A percentile compares a stretch with the other conserved stretches of the same genome.
Evolutionary conservation across 192 early-diverging fungal genomes (phyloP).

Genomic region (Gryganskiella cystojenkinii): DNA sequence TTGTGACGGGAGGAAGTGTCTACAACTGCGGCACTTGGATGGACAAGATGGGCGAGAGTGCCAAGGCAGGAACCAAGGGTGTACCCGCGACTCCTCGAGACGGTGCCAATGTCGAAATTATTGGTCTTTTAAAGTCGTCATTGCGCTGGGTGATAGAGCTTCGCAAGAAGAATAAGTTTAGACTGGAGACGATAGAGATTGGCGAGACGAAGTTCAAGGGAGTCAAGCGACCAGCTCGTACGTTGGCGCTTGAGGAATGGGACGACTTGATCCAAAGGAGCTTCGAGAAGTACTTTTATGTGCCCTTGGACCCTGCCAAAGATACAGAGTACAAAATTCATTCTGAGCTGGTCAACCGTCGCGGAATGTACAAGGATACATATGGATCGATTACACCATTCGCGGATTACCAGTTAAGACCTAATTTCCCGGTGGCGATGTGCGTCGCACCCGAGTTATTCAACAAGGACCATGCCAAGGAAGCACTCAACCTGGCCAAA

Average conservation of each 20-base stretch:
- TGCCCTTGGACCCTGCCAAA: conserved; percentile 79
- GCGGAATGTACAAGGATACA: conserved; percentile 96
- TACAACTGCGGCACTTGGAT: conserved; percentile 99
- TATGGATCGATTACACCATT: conserved; percentile 75
- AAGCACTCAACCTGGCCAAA: conserved; percentile 74
- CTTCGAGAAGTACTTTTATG: conserved; percentile 91
- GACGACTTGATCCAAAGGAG: conserved; percentile 77
- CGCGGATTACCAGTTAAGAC: conserved; percentile 93
- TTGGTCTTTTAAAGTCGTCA: conserved; percentile 86
- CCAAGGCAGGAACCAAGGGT: conserved; percentile 93
- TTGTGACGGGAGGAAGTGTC: conserved; percentile 87
- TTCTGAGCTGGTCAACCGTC: conserved; percentile 77
- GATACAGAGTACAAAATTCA: conserved; percentile 72
- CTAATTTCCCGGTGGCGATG: conserved; percentile 94
- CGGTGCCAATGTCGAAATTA: conserved; percentile 92
- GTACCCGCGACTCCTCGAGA: conserved; percentile 94
- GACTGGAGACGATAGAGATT: conserved; percentile 16
- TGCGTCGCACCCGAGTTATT: conserved; percentile 96
- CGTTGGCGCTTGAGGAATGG: conserved; percentile 80
- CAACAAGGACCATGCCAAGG: conserved; percentile 76
- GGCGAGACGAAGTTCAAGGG: conserved; percentile 61
- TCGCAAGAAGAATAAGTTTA: conserved; percentile 36
- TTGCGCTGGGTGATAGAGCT: conserved; percentile 84
- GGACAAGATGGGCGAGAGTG: conserved; percentile 98
- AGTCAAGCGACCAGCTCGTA: conserved; percentile 7